Evolutionary conservation across 139 green algal genomes (phyloP).

Genomic region (Picochlorum sp.): DNA sequence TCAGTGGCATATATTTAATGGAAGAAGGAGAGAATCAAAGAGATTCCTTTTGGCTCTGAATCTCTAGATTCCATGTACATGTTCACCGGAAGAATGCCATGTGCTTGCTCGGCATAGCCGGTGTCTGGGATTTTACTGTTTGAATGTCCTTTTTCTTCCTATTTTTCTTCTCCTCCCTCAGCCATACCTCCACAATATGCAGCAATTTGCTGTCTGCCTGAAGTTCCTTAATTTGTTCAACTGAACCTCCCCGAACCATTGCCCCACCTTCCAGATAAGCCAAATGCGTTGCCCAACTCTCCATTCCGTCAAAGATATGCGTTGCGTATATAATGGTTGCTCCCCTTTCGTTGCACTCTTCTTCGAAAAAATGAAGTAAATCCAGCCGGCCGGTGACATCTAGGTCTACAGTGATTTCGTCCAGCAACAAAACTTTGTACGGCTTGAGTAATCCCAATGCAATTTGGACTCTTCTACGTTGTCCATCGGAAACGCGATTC

Average conservation of each 20-base stretch:
- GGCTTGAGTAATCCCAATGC: slow-evolving; percentile 88
- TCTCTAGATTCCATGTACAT: not conserved
- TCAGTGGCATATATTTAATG: too few species aligned
- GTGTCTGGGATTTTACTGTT: slow-evolving; percentile 7
- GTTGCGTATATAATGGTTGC: slow-evolving; percentile 91
- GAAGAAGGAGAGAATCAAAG: not conserved
- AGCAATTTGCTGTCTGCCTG: slow-evolving; percentile 51
- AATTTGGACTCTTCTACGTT: slow-evolving; percentile 92
- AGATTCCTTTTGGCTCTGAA: not conserved
- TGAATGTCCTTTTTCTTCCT: slow-evolving; percentile 5
- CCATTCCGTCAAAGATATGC: slow-evolving; percentile 97
- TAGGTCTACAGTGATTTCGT: slow-evolving; percentile 98
- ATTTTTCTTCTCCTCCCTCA: slow-evolving; percentile 48
- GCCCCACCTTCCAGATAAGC: slow-evolving; percentile 66
- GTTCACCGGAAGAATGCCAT: slow-evolving; percentile 62
- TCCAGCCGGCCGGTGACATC: slow-evolving; percentile 89
- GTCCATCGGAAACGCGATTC: slow-evolving; percentile 88
- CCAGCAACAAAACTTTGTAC: slow-evolving; percentile 90
- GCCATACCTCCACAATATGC: slow-evolving; percentile 69
- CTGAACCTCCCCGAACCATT: slow-evolving; percentile 33
- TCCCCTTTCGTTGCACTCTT: slow-evolving; percentile 59
- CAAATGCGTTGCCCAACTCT: slow-evolving; percentile 76
- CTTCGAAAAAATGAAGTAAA: slow-evolving; percentile 84
- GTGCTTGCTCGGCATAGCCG: slow-evolving; percentile 57
- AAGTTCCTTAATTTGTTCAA: slow-evolving; percentile 22